A percentile compares a stretch with the other conserved stretches of the same genome.
Conservation (phyloP, 2,329 filamentous ascomycete genomes). For the Leptosphaerulina australis region DNA sequence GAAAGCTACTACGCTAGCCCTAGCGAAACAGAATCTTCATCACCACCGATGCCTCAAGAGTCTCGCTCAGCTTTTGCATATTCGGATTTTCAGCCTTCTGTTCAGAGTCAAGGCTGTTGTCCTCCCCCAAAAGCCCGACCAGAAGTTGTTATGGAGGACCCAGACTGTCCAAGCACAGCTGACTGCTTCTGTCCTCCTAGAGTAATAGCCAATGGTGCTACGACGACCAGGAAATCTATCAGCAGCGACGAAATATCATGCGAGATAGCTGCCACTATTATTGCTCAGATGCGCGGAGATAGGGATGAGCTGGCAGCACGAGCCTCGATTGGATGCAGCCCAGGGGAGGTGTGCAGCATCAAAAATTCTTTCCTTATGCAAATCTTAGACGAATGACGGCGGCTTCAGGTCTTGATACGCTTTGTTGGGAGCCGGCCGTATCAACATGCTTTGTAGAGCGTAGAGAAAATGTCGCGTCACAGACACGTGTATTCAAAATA, state of each 20-base stretch:
- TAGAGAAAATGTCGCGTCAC: too few relatives aligned
- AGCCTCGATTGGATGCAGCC: constrained; percentile 28
- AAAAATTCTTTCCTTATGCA: constrained; percentile 35
- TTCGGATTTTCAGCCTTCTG: neutral
- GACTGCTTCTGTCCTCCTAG: constrained; percentile 32
- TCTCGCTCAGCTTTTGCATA: neutral
- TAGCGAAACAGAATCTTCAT: constrained; percentile 6
- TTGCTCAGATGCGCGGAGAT: constrained; percentile 37
- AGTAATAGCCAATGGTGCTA: neutral
- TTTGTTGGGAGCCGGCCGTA: too few relatives aligned
- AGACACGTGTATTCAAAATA: too few relatives aligned
- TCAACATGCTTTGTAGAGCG: too few relatives aligned
- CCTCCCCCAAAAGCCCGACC: constrained; percentile 1
- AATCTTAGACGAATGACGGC: constrained; percentile 32
- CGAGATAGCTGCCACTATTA: constrained; percentile 36
- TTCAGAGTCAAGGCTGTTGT: constrained; percentile 6
- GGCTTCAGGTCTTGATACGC: too few relatives aligned
- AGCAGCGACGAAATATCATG: constrained; percentile 34
- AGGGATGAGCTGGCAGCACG: constrained; percentile 26
- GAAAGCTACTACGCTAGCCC: constrained; percentile 12
- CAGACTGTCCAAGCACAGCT: constrained; percentile 23
- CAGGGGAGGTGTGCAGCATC: constrained; percentile 26
- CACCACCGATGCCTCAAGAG: constrained; percentile 4
- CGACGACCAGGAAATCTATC: neutral
- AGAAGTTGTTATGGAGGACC: constrained; percentile 9